Base-by-base conservation (phyloP, 768 basidiomycete species). In the Leucosporidium creatinivorum region DNA sequence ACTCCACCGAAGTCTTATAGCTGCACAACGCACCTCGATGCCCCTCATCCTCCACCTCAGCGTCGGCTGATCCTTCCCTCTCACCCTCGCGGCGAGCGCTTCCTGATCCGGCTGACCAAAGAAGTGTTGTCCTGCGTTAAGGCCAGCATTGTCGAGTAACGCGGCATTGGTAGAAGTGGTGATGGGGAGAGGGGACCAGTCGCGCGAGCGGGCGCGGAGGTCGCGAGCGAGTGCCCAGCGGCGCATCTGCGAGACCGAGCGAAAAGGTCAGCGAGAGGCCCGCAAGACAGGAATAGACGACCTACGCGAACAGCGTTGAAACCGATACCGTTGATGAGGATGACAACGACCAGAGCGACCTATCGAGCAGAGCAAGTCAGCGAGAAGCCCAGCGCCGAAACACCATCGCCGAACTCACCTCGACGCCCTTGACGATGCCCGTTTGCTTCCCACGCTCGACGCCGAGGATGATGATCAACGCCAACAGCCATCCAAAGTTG, bases 101-200 rank as follows among this genome's bases (percentile, higher is more conserved):
- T 58, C 57, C 13, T 8, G 23, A n/a, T 58, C 57, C 4, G 23
- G 30, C 36, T 33, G 30, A 31, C 70, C 70, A 63, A 71, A 67
- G 52, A 65, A 71, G 39, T 44, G 39, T 13, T 44, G 39, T 15
- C 39, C 39, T 9, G 39, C 39, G 39, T 44, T 44, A 13, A 44
- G 39, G 15, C 39, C 39, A 17, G 39, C 39, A 47, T 71, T 71
- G 10, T 64, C 47, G 63, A 71, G 61, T 8, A 71, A 51, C 10
- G 58, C 57, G 13, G 49, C 39, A 48, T 71, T 71, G 3, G 70
- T 68, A 4, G 61, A 60, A 9, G 66, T 62, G 21, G 70, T 65
- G n/a, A 62, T 62, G 26, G 70, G 61, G 26, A 71, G 64, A n/a
- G 70, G 70, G 8, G 66, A 68, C 70, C 70, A 71, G 61, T 71